Evolutionary conservation across 768 basidiomycete species (phyloP).

Genomic region (Collybia nuda): DNA sequence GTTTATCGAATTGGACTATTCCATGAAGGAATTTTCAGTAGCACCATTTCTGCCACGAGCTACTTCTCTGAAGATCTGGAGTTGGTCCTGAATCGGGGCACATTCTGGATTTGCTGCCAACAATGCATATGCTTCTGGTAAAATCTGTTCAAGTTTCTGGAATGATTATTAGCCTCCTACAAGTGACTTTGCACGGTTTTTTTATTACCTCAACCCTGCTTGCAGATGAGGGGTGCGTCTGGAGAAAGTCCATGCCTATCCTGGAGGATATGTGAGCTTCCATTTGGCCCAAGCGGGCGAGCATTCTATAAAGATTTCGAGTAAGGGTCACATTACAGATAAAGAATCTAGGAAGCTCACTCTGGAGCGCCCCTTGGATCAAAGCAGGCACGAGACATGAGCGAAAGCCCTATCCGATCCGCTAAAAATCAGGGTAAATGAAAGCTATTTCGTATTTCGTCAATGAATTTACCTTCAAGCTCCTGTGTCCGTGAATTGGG

Average conservation of each 20-base stretch:
- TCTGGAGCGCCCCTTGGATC: slow-evolving; percentile 74
- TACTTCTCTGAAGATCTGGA: slow-evolving; percentile 29
- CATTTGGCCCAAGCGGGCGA: slow-evolving; percentile 58
- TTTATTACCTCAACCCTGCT: slow-evolving; percentile 74
- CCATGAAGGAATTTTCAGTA: no score
- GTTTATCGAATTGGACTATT: no score
- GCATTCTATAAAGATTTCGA: slow-evolving; percentile 50
- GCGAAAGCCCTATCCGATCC: slow-evolving; percentile 79
- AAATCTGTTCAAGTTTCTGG: slow-evolving; percentile 50
- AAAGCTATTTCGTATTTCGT: background rate
- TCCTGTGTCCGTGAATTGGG: slow-evolving; percentile 86
- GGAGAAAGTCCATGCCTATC: slow-evolving; percentile 54
- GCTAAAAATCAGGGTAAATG: slow-evolving; percentile 41
- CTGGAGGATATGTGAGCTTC: slow-evolving; percentile 41
- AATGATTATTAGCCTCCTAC: background rate
- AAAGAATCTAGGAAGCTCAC: slow-evolving; percentile 37
- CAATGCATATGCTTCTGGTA: slow-evolving; percentile 59
- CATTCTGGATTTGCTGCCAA: slow-evolving; percentile 60
- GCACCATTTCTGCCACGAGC: background rate
- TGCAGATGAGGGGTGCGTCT: slow-evolving; percentile 78
- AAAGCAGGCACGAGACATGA: slow-evolving; percentile 86
- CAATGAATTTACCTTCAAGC: slow-evolving; percentile 56
- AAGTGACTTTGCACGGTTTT: no score
- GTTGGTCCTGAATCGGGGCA: slow-evolving; percentile 34
- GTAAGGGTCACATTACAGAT: background rate